These are phyloP conservation scores for Magnaporthiopsis incrustans DNA, from an alignment of 2,329 filamentous ascomycete species.

Conservation along the genomic window DNA sequence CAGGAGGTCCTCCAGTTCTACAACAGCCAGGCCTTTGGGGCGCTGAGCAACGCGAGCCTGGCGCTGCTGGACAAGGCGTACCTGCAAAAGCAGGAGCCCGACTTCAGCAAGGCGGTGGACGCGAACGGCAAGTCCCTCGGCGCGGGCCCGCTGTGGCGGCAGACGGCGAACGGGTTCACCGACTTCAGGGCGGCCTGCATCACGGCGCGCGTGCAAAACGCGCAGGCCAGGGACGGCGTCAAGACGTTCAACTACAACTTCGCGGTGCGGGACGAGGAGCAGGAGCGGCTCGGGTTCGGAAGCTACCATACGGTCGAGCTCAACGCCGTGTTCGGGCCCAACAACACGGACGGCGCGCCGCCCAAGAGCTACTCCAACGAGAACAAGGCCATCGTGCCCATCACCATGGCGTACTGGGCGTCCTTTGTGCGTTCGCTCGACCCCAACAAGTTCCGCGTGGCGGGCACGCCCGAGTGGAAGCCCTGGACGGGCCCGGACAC, in stretches of 20 bases:
- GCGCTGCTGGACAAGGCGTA: slow-evolving; percentile 25
- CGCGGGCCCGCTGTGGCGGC: slow-evolving; percentile 28
- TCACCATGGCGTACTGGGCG: slow-evolving; percentile 64
- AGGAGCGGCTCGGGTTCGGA: slow-evolving; percentile 47
- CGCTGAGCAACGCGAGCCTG: slow-evolving; percentile 23
- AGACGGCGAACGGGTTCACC: slow-evolving; percentile 41
- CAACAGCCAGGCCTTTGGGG: slow-evolving; percentile 24
- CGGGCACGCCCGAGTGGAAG: slow-evolving; percentile 41
- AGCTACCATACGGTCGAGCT: slow-evolving; percentile 61
- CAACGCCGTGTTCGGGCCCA: slow-evolving; percentile 58
- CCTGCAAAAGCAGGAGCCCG: slow-evolving; percentile 26
- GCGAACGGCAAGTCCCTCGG: slow-evolving; percentile 1
- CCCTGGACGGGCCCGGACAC: slow-evolving; percentile 26
- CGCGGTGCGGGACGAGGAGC: slow-evolving; percentile 52
- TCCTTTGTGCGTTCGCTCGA: slow-evolving; percentile 60
- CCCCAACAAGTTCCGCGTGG: slow-evolving; percentile 46
- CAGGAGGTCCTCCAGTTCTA: slow-evolving; percentile 25
- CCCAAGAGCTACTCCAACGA: slow-evolving; percentile 45
- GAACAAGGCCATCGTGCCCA: slow-evolving; percentile 49
- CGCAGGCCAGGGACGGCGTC: slow-evolving; percentile 23
- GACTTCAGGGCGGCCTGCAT: slow-evolving; percentile 57
- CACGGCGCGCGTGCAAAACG: slow-evolving; percentile 25
- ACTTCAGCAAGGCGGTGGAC: slow-evolving; percentile 14
- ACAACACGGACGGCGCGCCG: slow-evolving; percentile 37
- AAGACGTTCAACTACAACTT: slow-evolving; percentile 62